A percentile compares a stretch with the other conserved stretches of the same genome.
phyloP scores from a whole-genome alignment of 2,329 filamentous ascomycete genomes.

The Monilinia aucupariae region DNA sequence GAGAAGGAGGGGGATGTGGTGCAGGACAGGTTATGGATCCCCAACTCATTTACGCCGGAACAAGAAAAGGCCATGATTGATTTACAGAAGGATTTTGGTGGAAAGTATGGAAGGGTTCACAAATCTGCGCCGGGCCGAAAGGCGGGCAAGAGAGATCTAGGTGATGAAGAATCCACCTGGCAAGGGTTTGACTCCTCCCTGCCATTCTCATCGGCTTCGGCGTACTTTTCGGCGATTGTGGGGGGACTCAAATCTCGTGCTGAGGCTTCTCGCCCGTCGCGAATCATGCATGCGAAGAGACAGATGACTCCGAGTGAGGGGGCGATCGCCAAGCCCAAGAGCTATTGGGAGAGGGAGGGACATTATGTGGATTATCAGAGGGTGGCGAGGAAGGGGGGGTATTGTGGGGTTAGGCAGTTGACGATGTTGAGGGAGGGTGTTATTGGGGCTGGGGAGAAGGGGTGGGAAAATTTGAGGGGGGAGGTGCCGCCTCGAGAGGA shows the following conservation, averaged over 20 bases:
- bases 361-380: slow-evolving; percentile 42
- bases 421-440: slow-evolving; percentile 39
- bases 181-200: slow-evolving; percentile 8
- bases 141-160: slow-evolving; percentile 22
- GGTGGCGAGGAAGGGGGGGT: slow-evolving; percentile 46
- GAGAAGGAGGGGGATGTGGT: slow-evolving; percentile 54
- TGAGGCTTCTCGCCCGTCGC: neutral
- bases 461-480: slow-evolving; percentile 34
- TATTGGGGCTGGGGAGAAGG: slow-evolving; percentile 30
- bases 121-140: neutral
- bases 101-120: slow-evolving; percentile 13
- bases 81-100: slow-evolving; percentile 24
- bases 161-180: slow-evolving; percentile 8
- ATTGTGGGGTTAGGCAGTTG: slow-evolving; percentile 51
- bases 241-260: neutral
- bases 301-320: neutral
- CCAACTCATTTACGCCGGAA: slow-evolving; percentile 27
- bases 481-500: slow-evolving; percentile 26
- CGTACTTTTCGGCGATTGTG: slow-evolving; percentile 7
- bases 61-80: slow-evolving; percentile 23
- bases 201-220: neutral
- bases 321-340: slow-evolving; percentile 13
- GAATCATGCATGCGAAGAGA: slow-evolving; percentile 7
- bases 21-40: slow-evolving; percentile 47
- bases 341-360: slow-evolving; percentile 31